Conservation (phyloP, 331 rosid genomes). For the Pyrus hybrid region DNA sequence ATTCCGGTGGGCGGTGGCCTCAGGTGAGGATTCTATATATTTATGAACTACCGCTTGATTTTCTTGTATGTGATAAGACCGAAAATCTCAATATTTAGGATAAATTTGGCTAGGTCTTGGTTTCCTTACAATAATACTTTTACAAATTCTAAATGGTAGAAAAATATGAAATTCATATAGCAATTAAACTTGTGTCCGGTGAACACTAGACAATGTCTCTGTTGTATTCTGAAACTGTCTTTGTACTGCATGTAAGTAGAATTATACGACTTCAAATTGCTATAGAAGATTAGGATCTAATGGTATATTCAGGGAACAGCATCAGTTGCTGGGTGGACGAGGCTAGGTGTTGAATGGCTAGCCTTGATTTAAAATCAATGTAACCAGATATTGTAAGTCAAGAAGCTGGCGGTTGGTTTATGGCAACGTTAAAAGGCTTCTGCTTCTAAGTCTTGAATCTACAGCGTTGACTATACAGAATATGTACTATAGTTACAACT, state of each 20-base stretch:
- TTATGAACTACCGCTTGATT: not conserved
- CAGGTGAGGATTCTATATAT: slow-evolving; percentile 48
- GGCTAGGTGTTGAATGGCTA: not conserved
- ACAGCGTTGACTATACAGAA: too few species aligned
- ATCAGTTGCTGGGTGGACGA: not conserved
- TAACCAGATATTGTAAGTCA: not conserved
- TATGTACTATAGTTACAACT: too few species aligned
- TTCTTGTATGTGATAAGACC: not conserved
- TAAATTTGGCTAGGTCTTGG: not conserved
- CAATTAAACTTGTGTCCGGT: not conserved
- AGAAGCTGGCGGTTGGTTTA: slow-evolving; percentile 2
- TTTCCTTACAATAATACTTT: not conserved
- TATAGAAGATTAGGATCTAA: not conserved
- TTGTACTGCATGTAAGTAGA: not conserved
- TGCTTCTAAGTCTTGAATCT: too few species aligned
- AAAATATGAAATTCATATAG: not conserved
- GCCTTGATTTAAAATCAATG: not conserved
- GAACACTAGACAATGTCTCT: not conserved
- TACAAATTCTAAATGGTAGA: not conserved
- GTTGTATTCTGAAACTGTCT: not conserved
- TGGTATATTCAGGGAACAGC: not conserved
- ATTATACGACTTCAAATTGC: not conserved
- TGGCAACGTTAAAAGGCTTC: not conserved
- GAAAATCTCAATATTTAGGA: not conserved
- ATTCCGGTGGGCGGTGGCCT: slow-evolving; percentile 87